These are phyloP conservation scores for Malassezia psittaci DNA, from an alignment of 1,284 basidiomycete species.

Conservation along the genomic window DNA sequence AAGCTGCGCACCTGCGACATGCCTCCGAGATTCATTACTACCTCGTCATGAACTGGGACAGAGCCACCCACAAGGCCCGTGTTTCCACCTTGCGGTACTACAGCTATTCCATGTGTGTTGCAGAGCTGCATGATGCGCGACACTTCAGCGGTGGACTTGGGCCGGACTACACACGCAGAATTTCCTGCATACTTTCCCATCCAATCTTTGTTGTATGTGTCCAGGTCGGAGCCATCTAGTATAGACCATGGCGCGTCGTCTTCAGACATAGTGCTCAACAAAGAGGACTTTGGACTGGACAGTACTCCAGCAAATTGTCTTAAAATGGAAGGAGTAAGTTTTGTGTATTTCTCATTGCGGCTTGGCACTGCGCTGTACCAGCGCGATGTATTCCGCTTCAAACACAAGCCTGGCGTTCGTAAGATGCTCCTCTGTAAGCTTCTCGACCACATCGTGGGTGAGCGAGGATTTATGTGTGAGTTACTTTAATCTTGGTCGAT, in stretches of 20 bases:
- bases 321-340: constrained; percentile 51
- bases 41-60: constrained; percentile 78
- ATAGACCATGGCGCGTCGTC: constrained; percentile 25
- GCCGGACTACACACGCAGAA: constrained; percentile 75
- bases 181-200: constrained; percentile 88
- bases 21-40: constrained; percentile 71
- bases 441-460: not conserved
- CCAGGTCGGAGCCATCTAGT: constrained; percentile 58
- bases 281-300: constrained; percentile 48
- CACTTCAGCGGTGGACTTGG: constrained; percentile 77
- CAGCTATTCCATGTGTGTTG: constrained; percentile 49
- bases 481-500: too few species aligned
- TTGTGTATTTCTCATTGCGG: constrained; percentile 46
- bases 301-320: constrained; percentile 51
- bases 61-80: constrained; percentile 95
- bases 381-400: not conserved
- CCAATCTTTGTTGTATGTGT: constrained; percentile 84
- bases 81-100: constrained; percentile 96
- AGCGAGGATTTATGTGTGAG: not conserved
- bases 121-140: constrained; percentile 57
- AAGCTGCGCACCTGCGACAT: constrained; percentile 81
- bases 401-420: not conserved
- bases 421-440: not conserved
- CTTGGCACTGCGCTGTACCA: not conserved
- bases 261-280: constrained; percentile 51